Conservation (phyloP, 306 rosid species). For the Glycine soja region DNA sequence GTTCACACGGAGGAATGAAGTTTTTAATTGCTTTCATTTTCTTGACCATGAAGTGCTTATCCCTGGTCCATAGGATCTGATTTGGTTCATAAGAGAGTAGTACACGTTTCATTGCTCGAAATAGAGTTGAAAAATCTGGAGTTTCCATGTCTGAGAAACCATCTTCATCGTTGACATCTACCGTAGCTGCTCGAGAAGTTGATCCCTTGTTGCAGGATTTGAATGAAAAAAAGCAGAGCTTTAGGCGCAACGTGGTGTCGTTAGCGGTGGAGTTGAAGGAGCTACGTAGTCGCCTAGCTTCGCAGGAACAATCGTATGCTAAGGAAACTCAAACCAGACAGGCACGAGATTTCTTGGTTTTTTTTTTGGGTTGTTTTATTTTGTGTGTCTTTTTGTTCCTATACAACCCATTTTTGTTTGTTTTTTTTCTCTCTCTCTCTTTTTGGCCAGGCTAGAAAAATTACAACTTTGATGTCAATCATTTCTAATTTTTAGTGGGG, state of each 20-base stretch:
- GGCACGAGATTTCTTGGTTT: constrained; percentile 52
- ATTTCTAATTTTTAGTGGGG: constrained; percentile 60
- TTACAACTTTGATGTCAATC: constrained; percentile 48
- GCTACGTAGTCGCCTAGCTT: constrained; percentile 76
- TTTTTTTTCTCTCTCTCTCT: not conserved
- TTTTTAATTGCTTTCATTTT: constrained; percentile 48
- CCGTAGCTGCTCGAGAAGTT: constrained; percentile 51
- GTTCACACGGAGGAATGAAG: constrained; percentile 60
- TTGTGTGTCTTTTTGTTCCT: constrained; percentile 41
- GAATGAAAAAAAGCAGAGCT: constrained; percentile 86
- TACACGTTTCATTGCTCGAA: constrained; percentile 4
- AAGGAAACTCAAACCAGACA: constrained; percentile 80
- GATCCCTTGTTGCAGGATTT: constrained; percentile 89
- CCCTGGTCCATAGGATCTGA: constrained; percentile 48
- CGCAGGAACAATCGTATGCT: constrained; percentile 78
- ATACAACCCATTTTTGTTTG: constrained; percentile 20
- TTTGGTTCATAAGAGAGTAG: constrained; percentile 10
- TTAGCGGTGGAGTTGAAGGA: constrained; percentile 92
- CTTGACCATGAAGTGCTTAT: constrained; percentile 31
- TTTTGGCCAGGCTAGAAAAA: constrained; percentile 39
- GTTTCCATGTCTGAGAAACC: constrained; percentile 70
- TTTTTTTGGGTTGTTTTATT: constrained; percentile 38
- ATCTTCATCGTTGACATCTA: constrained; percentile 35
- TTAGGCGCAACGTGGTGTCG: constrained; percentile 88
- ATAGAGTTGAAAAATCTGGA: not conserved